Evolutionary conservation across 1,284 basidiomycete genomes (phyloP).

Genomic region (Porogramme epimiltina): DNA sequence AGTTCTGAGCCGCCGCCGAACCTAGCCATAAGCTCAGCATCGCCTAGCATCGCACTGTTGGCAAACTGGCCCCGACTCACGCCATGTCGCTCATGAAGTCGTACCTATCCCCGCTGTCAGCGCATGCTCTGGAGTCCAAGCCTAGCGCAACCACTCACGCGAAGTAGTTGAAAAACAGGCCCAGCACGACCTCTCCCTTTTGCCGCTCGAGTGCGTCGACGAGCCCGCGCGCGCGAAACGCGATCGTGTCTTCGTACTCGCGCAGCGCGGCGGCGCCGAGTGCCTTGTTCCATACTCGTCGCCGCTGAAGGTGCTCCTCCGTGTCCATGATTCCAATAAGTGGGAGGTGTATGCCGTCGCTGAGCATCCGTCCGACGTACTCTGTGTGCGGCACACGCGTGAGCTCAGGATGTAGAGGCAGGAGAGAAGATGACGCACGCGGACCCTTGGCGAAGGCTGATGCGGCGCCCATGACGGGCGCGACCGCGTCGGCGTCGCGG

Average conservation of each 20-base stretch:
- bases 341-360: not conserved
- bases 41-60: not conserved
- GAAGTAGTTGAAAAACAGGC: conserved; percentile 6
- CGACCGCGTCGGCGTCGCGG: conserved; percentile 12
- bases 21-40: too few relatives aligned
- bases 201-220: not conserved
- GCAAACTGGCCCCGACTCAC: not conserved
- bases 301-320: conserved; percentile 3
- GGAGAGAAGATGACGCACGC: not conserved
- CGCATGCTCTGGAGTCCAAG: not conserved
- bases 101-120: not conserved
- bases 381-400: not conserved
- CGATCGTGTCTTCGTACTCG: conserved; percentile 1
- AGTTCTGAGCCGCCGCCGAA: conserved; percentile 1
- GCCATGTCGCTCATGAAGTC: conserved; percentile 6
- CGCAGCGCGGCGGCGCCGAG: conserved; percentile 4
- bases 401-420: not conserved
- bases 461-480: conserved; percentile 15
- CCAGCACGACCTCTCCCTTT: conserved; percentile 1
- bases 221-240: conserved; percentile 4
- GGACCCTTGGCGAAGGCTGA: conserved; percentile 18
- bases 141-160: conserved; percentile 1
- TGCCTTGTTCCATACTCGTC: conserved; percentile 3
- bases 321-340: conserved; percentile 4
- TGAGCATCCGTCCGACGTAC: not conserved